Conservation (phyloP, 139 green algal species). For the Ostreobium quekettii region DNA sequence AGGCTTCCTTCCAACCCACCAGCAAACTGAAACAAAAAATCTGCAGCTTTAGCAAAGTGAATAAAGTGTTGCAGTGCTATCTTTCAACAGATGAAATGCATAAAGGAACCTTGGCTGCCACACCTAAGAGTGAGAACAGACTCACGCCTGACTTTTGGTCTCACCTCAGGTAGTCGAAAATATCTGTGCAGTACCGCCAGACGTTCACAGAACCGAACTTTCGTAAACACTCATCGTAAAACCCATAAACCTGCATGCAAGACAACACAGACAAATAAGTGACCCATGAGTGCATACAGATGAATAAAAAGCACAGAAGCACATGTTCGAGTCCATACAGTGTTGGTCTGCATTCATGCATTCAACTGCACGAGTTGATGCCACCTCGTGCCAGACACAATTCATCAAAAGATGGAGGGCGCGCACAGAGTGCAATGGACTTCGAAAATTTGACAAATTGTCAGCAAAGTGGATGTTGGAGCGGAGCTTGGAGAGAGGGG, state of each 20-base stretch:
- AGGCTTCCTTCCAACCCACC: too few species aligned
- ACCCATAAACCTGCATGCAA: constrained; percentile 87
- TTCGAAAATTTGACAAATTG: too few species aligned
- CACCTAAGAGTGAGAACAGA: neutral
- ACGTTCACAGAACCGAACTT: constrained; percentile 99
- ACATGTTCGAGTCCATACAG: neutral
- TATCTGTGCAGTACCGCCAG: constrained; percentile 98
- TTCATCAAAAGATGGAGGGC: too few species aligned
- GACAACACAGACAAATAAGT: constrained; percentile 13
- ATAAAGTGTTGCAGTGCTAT: too few species aligned
- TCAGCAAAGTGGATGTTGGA: too few species aligned
- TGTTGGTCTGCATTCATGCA: too few species aligned
- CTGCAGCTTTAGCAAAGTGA: too few species aligned
- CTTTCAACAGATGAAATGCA: neutral
- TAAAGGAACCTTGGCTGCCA: neutral
- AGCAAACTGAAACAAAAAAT: too few species aligned
- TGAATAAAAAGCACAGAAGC: neutral
- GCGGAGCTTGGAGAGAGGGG: too few species aligned
- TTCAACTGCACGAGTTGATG: too few species aligned
- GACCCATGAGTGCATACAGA: constrained; percentile 4
- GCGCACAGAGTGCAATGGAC: too few species aligned
- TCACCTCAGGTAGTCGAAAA: constrained; percentile 97
- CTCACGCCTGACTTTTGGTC: neutral
- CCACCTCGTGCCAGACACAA: too few species aligned
- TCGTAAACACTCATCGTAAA: constrained; percentile 98